A percentile compares a stretch with the other conserved stretches of the same genome.
phyloP scores from a whole-genome alignment of 2,329 filamentous ascomycete species.

The Pestalotiopsis sp. region DNA sequence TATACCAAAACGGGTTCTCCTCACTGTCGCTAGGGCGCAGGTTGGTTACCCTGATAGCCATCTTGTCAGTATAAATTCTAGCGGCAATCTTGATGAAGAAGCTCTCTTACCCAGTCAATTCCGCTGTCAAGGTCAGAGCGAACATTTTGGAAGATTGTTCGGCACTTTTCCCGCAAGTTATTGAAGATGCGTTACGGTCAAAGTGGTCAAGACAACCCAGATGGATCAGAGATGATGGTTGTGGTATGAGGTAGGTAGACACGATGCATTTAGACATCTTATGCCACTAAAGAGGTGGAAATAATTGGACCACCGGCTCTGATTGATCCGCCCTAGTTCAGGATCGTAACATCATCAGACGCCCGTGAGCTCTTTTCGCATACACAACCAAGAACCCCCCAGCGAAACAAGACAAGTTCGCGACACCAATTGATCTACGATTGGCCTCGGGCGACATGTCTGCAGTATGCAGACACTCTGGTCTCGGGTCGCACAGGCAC shows the following conservation, averaged over 20 bases:
- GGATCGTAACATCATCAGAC: constrained; percentile 6
- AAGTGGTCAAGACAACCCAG: neutral
- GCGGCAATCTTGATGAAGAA: neutral
- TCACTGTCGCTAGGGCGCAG: constrained; percentile 82
- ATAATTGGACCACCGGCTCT: neutral
- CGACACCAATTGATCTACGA: constrained; percentile 19
- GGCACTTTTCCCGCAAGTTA: neutral
- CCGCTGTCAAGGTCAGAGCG: constrained; percentile 67
- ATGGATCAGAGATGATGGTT: constrained; percentile 1
- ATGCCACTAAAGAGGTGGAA: neutral
- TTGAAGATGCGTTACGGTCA: neutral
- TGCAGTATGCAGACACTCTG: constrained; percentile 68
- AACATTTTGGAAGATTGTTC: constrained; percentile 53
- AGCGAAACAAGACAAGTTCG: constrained; percentile 6
- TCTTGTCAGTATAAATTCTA: neutral
- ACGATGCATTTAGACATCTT: neutral
- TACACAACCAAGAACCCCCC: neutral
- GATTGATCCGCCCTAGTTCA: constrained; percentile 8
- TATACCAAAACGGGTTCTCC: constrained; percentile 90
- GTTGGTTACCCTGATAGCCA: constrained; percentile 74
- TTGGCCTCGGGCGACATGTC: constrained; percentile 28
- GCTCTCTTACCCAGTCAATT: constrained; percentile 65
- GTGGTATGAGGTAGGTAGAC: neutral
- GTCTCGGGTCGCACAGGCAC: constrained; percentile 67
- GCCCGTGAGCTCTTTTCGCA: neutral